Evolutionary conservation across 805 yeast species (phyloP), one percentile per base, ranked within the genome.

Genomic region (Kluyveromyces wickerhamii): DNA sequence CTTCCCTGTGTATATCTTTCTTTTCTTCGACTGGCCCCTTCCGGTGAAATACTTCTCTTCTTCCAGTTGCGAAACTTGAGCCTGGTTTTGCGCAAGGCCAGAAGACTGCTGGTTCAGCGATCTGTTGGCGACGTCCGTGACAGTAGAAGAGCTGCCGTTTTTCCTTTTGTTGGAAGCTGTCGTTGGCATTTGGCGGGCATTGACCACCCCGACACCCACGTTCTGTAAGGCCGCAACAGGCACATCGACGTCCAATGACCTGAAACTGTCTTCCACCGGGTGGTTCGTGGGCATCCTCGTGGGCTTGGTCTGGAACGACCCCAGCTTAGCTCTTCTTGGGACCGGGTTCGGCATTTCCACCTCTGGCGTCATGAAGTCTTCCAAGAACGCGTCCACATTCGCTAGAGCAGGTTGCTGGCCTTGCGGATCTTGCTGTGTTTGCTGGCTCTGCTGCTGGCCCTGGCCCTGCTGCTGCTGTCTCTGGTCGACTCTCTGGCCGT

Each of bases 1-100:
- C 11, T 49, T 52, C 15, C 58, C 59, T 14, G 49, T 49, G 35
- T 52, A 57, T 4, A 50, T 32, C 36, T 53, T 59, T 6, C 54
- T 48, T 14, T 49, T 48, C 28, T 44, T 45, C 20, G 41, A 33
- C 23, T 36, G 27, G 13, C 44, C 45, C 8, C 37, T 33, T 4
- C 25, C 32, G 1, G 45, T 41, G 25, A 35, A 22, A 24, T 44
- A 40, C 33, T 38, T 40, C 11, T 42, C 47, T 17, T 36, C 42
- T 3, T 41, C 31, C 5, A 38, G 27, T 30, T 37, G 12, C 3
- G 29, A 14, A 4, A 19, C 4, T 13, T 15, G 12, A 12, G 25
- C 9, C 5, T 30, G 26, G 11, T 25, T 7, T 13, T 30, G 33
- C 14, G 26, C 11, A 11, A 26, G 11, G 22, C 4, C 15, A n/a